Evolutionary conservation across 192 early-diverging fungal genomes (phyloP).

Genomic region (Mortierella hygrophila): DNA sequence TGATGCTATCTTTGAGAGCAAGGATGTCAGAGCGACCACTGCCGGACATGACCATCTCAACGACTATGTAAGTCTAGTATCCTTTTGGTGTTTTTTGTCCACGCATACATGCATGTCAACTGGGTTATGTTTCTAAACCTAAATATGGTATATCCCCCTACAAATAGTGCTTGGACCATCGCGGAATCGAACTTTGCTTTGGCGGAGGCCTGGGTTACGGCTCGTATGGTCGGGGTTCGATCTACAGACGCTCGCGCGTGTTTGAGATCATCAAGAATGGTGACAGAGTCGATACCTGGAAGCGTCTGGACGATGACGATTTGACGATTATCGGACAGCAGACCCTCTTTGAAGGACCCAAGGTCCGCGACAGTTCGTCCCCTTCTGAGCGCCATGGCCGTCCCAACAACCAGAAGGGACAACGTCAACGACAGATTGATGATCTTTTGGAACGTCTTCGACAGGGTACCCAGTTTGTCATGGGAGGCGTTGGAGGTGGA

Average conservation of each 20-base stretch:
- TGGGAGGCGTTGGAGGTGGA: conserved; percentile 14
- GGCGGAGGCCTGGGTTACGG: conserved; percentile 59
- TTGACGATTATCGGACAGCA: conserved; percentile 53
- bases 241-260: conserved; percentile 57
- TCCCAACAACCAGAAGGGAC: neutral
- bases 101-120: neutral
- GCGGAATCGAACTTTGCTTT: conserved; percentile 60
- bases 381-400: neutral
- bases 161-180: conserved; percentile 51
- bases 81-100: neutral
- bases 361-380: neutral
- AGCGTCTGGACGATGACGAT: conserved; percentile 54
- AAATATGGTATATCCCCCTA: neutral
- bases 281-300: conserved; percentile 58
- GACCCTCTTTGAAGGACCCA: conserved; percentile 42
- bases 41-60: conserved; percentile 51
- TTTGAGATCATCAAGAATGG: conserved; percentile 53
- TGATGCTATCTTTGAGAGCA: conserved; percentile 37
- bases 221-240: conserved; percentile 53
- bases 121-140: neutral
- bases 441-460: conserved; percentile 25
- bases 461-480: conserved; percentile 26
- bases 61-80: conserved; percentile 43
- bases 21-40: conserved; percentile 45
- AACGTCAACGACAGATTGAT: neutral